These are phyloP conservation scores for Calonectria fujianensis DNA, from an alignment of 2,329 filamentous ascomycete species.

Conservation along the genomic window DNA sequence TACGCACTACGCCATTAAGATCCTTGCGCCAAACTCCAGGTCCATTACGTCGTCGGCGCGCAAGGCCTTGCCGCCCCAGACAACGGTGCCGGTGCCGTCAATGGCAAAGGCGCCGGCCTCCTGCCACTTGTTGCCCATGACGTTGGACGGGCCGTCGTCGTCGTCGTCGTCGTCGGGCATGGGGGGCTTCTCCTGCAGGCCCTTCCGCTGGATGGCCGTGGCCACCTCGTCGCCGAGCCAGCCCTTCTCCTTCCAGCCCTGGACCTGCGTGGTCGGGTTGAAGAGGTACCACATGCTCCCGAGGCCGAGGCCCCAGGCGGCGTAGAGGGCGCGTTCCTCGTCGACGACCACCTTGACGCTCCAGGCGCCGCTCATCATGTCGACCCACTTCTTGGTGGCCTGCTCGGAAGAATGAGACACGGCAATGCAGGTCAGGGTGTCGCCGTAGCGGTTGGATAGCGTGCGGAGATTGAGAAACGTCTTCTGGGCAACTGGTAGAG, in stretches of 20 bases:
- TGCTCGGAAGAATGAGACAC: constrained; percentile 75
- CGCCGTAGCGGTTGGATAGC: constrained; percentile 71
- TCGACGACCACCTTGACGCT: constrained; percentile 74
- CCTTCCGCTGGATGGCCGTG: constrained; percentile 64
- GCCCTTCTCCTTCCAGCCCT: constrained; percentile 72
- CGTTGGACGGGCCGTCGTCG: constrained; percentile 63
- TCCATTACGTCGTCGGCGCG: constrained; percentile 72
- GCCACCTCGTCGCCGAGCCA: constrained; percentile 73
- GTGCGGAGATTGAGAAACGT: constrained; percentile 74
- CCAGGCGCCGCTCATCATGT: constrained; percentile 75
- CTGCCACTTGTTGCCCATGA: constrained; percentile 75
- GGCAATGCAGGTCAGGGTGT: constrained; percentile 72
- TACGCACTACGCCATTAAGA: constrained; percentile 55
- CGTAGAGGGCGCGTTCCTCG: constrained; percentile 74
- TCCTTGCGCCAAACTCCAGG: constrained; percentile 69
- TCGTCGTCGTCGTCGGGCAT: constrained; percentile 29
- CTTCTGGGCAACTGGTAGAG: constrained; percentile 70
- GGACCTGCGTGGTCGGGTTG: constrained; percentile 71
- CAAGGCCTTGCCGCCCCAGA: constrained; percentile 70
- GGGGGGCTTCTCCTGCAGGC: constrained; percentile 50
- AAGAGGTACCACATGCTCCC: constrained; percentile 71
- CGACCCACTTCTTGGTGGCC: constrained; percentile 75
- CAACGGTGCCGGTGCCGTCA: constrained; percentile 68
- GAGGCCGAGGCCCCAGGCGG: constrained; percentile 75
- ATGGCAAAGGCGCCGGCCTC: constrained; percentile 72